These are phyloP conservation scores for Pleurotus platypus DNA, from an alignment of 768 basidiomycete species.

Conservation along the genomic window DNA sequence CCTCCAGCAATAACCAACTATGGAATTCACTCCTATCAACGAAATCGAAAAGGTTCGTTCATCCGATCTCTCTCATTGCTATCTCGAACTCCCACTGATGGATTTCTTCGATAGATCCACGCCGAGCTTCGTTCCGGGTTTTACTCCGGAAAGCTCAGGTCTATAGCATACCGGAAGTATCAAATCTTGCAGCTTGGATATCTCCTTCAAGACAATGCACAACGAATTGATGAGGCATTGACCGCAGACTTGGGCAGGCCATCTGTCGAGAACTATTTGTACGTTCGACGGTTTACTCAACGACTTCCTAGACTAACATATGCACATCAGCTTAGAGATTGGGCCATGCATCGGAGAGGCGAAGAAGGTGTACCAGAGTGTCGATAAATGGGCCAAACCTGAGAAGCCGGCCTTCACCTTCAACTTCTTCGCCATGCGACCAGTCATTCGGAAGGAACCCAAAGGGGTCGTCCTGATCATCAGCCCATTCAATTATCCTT, in stretches of 20 bases:
- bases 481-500: constrained; percentile 72
- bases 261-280: constrained; percentile 52
- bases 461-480: constrained; percentile 75
- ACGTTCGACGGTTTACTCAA: constrained; percentile 6
- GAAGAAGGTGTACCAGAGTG: constrained; percentile 50
- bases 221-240: constrained; percentile 57
- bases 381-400: constrained; percentile 75
- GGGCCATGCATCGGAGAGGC: constrained; percentile 46
- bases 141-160: constrained; percentile 57
- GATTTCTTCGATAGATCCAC: constrained; percentile 43
- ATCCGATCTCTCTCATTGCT: background rate
- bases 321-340: constrained; percentile 54
- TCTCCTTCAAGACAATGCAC: constrained; percentile 70
- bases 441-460: constrained; percentile 67
- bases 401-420: constrained; percentile 53
- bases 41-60: background rate
- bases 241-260: constrained; percentile 63
- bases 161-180: constrained; percentile 67
- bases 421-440: constrained; percentile 56
- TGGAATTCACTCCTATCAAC: background rate
- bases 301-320: background rate
- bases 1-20: no score
- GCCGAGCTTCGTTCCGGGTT: constrained; percentile 55
- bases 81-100: background rate
- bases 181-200: constrained; percentile 77